phyloP scores from a whole-genome alignment of 164 flowering plant genomes.

The Magnolia officinalis region DNA sequence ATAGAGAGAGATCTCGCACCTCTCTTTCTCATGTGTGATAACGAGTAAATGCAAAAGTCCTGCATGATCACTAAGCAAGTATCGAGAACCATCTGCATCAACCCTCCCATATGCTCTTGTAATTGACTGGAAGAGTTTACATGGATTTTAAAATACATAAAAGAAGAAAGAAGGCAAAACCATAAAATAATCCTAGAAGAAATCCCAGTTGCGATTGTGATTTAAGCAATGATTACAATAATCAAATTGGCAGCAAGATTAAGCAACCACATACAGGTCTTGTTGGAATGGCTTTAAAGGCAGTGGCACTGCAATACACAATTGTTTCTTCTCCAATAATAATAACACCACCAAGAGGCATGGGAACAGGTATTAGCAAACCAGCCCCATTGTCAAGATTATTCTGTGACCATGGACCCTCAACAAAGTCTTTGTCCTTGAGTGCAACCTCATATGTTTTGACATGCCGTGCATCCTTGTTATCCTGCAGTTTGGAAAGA shows the following conservation, averaged over 20 bases:
- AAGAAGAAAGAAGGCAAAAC: not conserved
- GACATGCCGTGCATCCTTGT: slow-evolving; percentile 93
- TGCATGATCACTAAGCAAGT: slow-evolving; percentile 88
- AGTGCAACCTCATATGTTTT: slow-evolving; percentile 92
- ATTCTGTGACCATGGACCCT: slow-evolving; percentile 96
- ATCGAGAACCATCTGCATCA: slow-evolving; percentile 97
- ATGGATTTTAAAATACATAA: not conserved
- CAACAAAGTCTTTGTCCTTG: slow-evolving; percentile 93
- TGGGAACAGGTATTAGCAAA: slow-evolving; percentile 87
- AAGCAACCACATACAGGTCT: slow-evolving; percentile 60
- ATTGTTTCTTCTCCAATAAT: slow-evolving; percentile 98
- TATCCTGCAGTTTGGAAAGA: slow-evolving; percentile 58
- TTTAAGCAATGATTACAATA: no score
- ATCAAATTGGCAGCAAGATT: not conserved
- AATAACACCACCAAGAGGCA: slow-evolving; percentile 93
- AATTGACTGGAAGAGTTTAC: slow-evolving; percentile 56
- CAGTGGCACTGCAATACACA: slow-evolving; percentile 84
- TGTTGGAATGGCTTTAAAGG: slow-evolving; percentile 88
- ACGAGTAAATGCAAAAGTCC: slow-evolving; percentile 95
- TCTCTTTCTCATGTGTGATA: slow-evolving; percentile 91
- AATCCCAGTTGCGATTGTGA: not conserved
- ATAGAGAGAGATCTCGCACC: slow-evolving; percentile 32
- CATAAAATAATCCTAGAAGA: not conserved
- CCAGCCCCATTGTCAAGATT: slow-evolving; percentile 98
- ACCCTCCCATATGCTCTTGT: slow-evolving; percentile 95